Evolutionary conservation across 2,329 filamentous ascomycete species (phyloP).

Genomic region (Curvularia spicifera): DNA sequence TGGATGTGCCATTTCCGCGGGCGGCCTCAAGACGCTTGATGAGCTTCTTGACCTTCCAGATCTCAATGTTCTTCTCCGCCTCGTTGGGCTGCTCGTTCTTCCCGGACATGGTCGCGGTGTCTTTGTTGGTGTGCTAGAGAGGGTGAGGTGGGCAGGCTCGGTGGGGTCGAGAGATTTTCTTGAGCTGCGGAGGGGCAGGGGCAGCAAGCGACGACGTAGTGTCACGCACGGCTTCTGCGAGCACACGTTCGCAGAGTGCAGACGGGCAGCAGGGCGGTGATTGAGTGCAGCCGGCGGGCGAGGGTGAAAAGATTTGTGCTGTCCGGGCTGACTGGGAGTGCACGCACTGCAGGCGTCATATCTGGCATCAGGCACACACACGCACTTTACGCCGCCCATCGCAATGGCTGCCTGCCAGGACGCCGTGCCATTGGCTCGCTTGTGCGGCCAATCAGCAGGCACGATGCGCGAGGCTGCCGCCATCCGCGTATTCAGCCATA

Average conservation of each 20-base stretch:
- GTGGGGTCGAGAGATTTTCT: slow-evolving; percentile 31
- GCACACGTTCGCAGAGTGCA: slow-evolving; percentile 4
- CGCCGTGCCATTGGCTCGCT: slow-evolving; percentile 20
- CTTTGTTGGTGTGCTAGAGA: slow-evolving; percentile 16
- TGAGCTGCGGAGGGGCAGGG: slow-evolving; percentile 19
- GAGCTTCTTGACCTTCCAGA: slow-evolving; percentile 99
- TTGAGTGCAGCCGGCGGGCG: background rate
- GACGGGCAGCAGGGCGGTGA: background rate
- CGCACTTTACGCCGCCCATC: too few relatives aligned
- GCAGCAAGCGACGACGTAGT: slow-evolving; percentile 26
- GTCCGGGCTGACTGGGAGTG: background rate
- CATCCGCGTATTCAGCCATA: slow-evolving; percentile 12
- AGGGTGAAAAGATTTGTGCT: background rate
- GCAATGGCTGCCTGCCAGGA: too few relatives aligned
- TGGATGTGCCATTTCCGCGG: slow-evolving; percentile 97
- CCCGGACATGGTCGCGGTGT: slow-evolving; percentile 43
- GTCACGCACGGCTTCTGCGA: slow-evolving; percentile 9
- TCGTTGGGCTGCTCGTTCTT: slow-evolving; percentile 72
- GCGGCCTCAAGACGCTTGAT: slow-evolving; percentile 98
- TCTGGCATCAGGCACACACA: slow-evolving; percentile 1
- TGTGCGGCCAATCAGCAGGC: slow-evolving; percentile 25
- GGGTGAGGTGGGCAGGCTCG: slow-evolving; percentile 15
- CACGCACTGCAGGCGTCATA: background rate
- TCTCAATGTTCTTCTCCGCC: slow-evolving; percentile 95
- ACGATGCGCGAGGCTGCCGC: slow-evolving; percentile 7